phyloP scores from a whole-genome alignment of 2,329 filamentous ascomycete genomes.

The Alternaria sp. region DNA sequence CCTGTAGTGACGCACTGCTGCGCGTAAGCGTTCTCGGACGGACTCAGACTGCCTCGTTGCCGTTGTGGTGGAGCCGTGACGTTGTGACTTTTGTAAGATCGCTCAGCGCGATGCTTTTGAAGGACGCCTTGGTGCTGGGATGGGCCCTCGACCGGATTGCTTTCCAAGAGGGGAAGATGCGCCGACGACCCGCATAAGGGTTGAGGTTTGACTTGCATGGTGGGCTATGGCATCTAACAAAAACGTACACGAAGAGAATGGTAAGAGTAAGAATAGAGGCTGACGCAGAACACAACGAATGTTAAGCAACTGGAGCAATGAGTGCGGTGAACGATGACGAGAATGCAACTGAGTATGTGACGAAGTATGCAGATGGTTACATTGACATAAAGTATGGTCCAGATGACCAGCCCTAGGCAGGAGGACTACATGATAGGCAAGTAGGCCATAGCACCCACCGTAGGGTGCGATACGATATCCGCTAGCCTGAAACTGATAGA shows the following conservation, averaged over 20 bases:
- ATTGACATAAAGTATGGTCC: conserved; percentile 44
- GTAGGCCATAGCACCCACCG: conserved; percentile 30
- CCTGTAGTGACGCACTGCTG: conserved; percentile 26
- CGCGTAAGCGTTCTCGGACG: conserved; percentile 35
- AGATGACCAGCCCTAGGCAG: conserved; percentile 31
- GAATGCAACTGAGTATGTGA: conserved; percentile 45
- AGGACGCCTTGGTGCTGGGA: conserved; percentile 42
- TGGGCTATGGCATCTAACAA: conserved; percentile 34
- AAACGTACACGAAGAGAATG: conserved; percentile 34
- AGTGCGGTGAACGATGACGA: conserved; percentile 45
- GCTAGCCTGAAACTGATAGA: conserved; percentile 36
- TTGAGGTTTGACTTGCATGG: conserved; percentile 46
- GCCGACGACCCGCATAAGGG: conserved; percentile 54
- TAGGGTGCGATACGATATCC: conserved; percentile 41
- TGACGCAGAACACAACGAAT: conserved; percentile 51
- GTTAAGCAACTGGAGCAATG: conserved; percentile 54
- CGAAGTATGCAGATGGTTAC: conserved; percentile 33
- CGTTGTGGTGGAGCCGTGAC: conserved; percentile 26
- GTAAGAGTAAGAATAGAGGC: conserved; percentile 50
- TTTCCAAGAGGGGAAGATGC: conserved; percentile 52
- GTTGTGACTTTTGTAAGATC: conserved; percentile 42
- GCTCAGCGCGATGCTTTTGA: conserved; percentile 55
- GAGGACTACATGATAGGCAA: conserved; percentile 38
- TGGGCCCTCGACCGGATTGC: conserved; percentile 23
- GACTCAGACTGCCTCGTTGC: conserved; percentile 44